phyloP scores from a whole-genome alignment of 2,329 filamentous ascomycete species.

The Laburnicola sp. region DNA sequence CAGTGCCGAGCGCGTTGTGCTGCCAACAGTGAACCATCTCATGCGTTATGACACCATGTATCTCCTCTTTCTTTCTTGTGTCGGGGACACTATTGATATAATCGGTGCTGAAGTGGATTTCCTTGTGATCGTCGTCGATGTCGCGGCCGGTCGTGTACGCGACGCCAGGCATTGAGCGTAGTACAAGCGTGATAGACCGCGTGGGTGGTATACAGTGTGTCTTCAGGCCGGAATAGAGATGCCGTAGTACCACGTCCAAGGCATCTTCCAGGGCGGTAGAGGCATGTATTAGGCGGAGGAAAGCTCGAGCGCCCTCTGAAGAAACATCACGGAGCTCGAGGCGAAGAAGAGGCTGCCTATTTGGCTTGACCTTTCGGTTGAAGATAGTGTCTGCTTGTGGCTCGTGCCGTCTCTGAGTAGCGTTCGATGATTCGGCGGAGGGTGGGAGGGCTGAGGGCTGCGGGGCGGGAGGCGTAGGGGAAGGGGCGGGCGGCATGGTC shows the following conservation, averaged over 20 bases:
- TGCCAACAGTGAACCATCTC: conserved; percentile 97
- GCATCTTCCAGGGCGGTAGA: conserved; percentile 63
- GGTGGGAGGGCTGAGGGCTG: conserved; percentile 36
- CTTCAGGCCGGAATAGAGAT: conserved; percentile 63
- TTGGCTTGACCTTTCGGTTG: conserved; percentile 23
- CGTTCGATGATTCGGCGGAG: conserved; percentile 7
- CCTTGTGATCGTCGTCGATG: conserved; percentile 83
- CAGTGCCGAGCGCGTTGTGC: conserved; percentile 64
- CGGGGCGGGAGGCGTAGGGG: conserved; percentile 25
- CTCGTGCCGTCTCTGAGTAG: neutral
- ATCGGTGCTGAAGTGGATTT: conserved; percentile 81
- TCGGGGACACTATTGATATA: conserved; percentile 63
- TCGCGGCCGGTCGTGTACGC: conserved; percentile 84
- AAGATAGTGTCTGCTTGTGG: conserved; percentile 3
- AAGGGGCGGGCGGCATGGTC: conserved; percentile 35
- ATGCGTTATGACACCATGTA: conserved; percentile 82
- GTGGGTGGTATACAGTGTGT: conserved; percentile 60
- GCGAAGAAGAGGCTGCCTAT: conserved; percentile 50
- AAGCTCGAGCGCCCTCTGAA: conserved; percentile 63
- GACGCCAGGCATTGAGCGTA: conserved; percentile 79
- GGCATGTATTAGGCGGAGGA: conserved; percentile 68
- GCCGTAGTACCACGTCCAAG: conserved; percentile 68
- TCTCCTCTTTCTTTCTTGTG: conserved; percentile 58
- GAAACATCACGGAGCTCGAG: conserved; percentile 55
- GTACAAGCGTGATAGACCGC: conserved; percentile 80